Conservation (phyloP, 2,329 filamentous ascomycete species). For the Neurospora sp. region DNA sequence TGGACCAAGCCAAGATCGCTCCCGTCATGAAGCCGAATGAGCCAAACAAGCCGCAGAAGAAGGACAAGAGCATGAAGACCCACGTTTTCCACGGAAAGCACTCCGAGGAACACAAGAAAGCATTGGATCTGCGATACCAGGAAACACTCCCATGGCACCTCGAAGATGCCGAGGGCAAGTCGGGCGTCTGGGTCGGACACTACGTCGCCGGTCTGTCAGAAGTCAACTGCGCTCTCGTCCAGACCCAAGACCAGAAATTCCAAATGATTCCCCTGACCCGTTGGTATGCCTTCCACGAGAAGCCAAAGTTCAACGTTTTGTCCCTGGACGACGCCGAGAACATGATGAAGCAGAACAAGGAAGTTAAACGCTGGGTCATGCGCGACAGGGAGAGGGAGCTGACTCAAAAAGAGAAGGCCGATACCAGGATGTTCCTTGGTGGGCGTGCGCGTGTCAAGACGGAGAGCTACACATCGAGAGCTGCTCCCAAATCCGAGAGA, state of each 20-base stretch:
- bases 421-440: constrained; percentile 41
- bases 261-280: constrained; percentile 89
- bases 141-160: constrained; percentile 94
- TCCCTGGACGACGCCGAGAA: constrained; percentile 80
- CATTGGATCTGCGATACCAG: constrained; percentile 70
- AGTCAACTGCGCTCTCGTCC: constrained; percentile 70
- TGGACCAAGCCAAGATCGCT: constrained; percentile 87
- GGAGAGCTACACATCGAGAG: constrained; percentile 56
- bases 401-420: constrained; percentile 50
- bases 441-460: constrained; percentile 54
- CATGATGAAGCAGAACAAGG: constrained; percentile 67
- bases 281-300: constrained; percentile 81
- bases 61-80: constrained; percentile 66
- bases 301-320: constrained; percentile 69
- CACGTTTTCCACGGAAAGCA: constrained; percentile 76
- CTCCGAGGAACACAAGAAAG: constrained; percentile 70
- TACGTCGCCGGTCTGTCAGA: constrained; percentile 86
- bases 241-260: constrained; percentile 55
- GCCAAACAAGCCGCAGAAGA: constrained; percentile 52
- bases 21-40: constrained; percentile 57
- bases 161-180: constrained; percentile 92
- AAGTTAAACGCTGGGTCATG: constrained; percentile 74
- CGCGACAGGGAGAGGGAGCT: constrained; percentile 52
- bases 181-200: constrained; percentile 75
- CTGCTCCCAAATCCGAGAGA: constrained; percentile 51